Evolutionary conservation across 2,329 filamentous ascomycete genomes (phyloP), one percentile per base, ranked within the genome.

Genomic region (Botryosphaeria dothidea): DNA sequence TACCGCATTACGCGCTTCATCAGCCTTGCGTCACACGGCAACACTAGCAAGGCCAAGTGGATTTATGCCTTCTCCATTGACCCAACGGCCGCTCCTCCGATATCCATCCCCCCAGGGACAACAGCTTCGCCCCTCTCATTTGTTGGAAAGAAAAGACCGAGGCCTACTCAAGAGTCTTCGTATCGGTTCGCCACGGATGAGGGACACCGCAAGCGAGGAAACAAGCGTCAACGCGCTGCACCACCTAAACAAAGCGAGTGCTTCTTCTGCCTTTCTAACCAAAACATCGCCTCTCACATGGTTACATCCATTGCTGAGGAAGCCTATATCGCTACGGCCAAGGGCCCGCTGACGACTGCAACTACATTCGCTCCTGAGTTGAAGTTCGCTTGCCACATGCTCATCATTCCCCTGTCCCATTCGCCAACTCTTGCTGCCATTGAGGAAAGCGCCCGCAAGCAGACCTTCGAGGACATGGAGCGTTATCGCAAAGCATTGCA

Each of bases 211-310:
- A 78, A 81, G 48, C 72, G 71, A 70, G 68, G 71, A 8, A 70
- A 77, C 68, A 82, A 82, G 66, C 74, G 78, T 34, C 73, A 72
- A 31, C 73, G 75, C 64, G 71, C 71, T 45, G 73, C 76, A 4
- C 78, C 80, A 4, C 71, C 79, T 19, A 71, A 71, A 0, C 92
- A 92, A 1, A 89, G 90, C 61, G 86, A 90, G 72, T 99, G 95
- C 80, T 99, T 95, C 82, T 98, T 99, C 81, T 99, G 95, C 75
- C 84, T 99, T 11, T 93, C 92, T 5, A 97, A 96, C 76, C 88
- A 91, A 5, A 90, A 90, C 67, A 82, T 95, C 49, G 90, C 91
- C 61, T 90, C 90, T 1, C 94, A 99, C 78, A 90, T 99, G 78
- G 90, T 97, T 71, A 90, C 91, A 69, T 93, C 91, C 27, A 94